Evolutionary conservation across 1,284 basidiomycete genomes (phyloP), one percentile per base, ranked within the genome.

Genomic region (Malassezia globosa): DNA sequence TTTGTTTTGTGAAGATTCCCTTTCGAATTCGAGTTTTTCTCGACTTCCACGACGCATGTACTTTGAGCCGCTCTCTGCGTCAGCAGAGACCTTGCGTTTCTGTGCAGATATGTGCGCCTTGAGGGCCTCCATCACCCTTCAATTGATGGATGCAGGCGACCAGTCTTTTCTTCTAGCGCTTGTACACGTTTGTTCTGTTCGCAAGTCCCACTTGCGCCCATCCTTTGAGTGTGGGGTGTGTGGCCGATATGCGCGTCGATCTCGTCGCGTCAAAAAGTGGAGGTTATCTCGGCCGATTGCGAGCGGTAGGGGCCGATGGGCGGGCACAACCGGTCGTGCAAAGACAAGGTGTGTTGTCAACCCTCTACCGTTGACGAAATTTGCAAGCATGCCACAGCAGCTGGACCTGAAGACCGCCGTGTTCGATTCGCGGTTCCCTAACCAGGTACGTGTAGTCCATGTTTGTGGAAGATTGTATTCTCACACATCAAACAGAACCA

Each of bases 91-190:
- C 62, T 88, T 83, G 73, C 95, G 94, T 49, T 79, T 74, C 48
- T 50, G 56, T 27, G 60, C 49, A 19, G 82, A 83, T 56, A 96
- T 84, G 74, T 92, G 87, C 48, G 87, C 82, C 64, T 84, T 85
- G 63, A 90, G 81, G 22, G 81, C 80, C 67, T 90, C 82, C 87
- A 90, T 90, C 21, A 18, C 33, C 18, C 36, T 14, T 18, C 29
- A 31, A 16, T n/a, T n/a, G n/a, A n/a, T n/a, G n/a, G n/a, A n/a
- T n/a, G n/a, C n/a, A n/a, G n/a, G n/a, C n/a, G n/a, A n/a, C n/a
- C n/a, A n/a, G n/a, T n/a, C n/a, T n/a, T n/a, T n/a, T n/a, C n/a
- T n/a, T n/a, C n/a, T n/a, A n/a, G n/a, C n/a, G n/a, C n/a, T n/a
- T n/a, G n/a, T n/a, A n/a, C n/a, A n/a, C n/a, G n/a, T n/a, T n/a